Base-by-base conservation (phyloP, 1,284 basidiomycete species). In the Acaromyces ingoldii region DNA sequence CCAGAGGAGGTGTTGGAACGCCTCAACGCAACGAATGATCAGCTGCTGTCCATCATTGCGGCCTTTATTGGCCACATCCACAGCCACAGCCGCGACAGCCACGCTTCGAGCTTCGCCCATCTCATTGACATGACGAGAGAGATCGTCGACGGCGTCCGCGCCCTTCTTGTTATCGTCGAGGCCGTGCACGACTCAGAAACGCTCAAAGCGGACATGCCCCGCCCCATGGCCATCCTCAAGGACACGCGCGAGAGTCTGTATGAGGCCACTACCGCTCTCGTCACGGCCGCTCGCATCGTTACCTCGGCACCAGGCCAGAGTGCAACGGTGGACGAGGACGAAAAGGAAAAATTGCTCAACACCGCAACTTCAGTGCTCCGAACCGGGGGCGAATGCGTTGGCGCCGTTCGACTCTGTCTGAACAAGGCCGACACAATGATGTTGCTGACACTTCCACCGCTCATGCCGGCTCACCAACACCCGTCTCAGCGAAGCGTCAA, bases 21-120 rank as follows among this genome's bases (percentile, higher is more conserved):
- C 4, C 67, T 74, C 49, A 72, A 69, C 29, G 63, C 72, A 19
- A 90, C 93, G 69, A 84, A 87, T 55, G 69, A 72, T 34, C 64
- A 69, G 49, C 87, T 95, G 60, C 80, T 96, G 6, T 93, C 90
- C 4, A 88, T 89, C 15, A 90, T 96, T 66, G 92, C 93, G 10
- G 91, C 91, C 2, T 92, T 98, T 76, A 93, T 98, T 67, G 92
- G 92, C 1, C 91, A 96, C 70, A 88, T 91, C 1, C 92, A 98
- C 72, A 89, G 88, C 13, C 89, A 97, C 78, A 86, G 88, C 17
- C 84, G 88, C 48, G 80, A 83, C 22, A 88, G 88, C 17, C 90
- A 95, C 76, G 64, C 70, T 1, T 88, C 91, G 0, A 89, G 90
- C 6, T 93, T 90, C 31, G 91, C 90, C 0, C 87, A 91, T 64